Percentiles rank a stretch among this genome's conserved stretches.
Evolutionary conservation across 2,329 filamentous ascomycete species (phyloP).

Genomic region (Pseudocercospora macadamiae): DNA sequence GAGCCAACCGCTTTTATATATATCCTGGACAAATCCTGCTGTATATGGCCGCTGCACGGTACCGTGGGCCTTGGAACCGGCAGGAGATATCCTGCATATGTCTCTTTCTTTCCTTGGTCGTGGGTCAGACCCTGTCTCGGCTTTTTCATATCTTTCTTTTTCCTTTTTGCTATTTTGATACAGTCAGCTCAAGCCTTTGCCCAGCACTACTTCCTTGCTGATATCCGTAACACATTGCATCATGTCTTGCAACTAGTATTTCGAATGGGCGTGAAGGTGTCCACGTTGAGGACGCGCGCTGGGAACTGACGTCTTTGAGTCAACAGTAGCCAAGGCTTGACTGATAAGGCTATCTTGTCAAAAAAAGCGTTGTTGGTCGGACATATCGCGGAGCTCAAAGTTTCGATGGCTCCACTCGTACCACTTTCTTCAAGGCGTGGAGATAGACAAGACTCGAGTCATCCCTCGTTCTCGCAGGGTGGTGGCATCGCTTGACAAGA

Average conservation of each 20-base stretch:
- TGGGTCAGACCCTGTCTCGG: constrained; percentile 4
- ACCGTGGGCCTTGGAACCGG: neutral
- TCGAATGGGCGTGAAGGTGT: neutral
- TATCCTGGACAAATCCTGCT: neutral
- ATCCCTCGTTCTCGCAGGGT: neutral
- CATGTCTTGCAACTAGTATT: neutral
- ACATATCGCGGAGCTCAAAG: neutral
- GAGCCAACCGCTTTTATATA: neutral
- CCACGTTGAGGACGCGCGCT: neutral
- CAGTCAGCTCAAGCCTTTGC: constrained; percentile 5
- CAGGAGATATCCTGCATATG: neutral
- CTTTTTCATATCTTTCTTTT: neutral
- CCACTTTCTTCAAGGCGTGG: constrained; percentile 1
- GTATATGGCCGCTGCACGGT: neutral
- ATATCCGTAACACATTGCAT: neutral
- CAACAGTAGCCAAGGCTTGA: neutral
- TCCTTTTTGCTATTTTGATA: neutral
- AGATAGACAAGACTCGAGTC: neutral
- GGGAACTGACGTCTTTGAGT: neutral
- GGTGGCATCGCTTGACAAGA: neutral
- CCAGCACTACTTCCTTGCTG: neutral
- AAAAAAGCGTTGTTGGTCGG: neutral
- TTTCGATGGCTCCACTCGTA: constrained; percentile 1
- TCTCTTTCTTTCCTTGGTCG: neutral
- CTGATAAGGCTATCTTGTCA: constrained; percentile 1